Base-by-base conservation (phyloP, 2,329 filamentous ascomycete genomes). In the Ceratocystis albifundus region DNA sequence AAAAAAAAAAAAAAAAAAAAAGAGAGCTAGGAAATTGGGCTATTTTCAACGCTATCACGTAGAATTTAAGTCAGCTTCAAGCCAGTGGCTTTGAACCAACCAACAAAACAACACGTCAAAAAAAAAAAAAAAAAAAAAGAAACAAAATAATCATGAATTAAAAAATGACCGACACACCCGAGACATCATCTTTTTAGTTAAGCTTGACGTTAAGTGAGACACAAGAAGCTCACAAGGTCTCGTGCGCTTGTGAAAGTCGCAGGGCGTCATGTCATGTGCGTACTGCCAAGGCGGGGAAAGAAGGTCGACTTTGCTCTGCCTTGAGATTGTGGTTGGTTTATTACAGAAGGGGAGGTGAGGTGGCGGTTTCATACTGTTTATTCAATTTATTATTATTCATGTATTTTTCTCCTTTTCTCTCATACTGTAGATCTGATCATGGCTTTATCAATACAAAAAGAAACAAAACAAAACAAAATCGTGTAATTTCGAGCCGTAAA, bases 211-310 rank as follows among this genome's bases (percentile, higher is more conserved):
- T 53, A 6, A n/a, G 22, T 32, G 53, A 57, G 53, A 57, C 53
- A 41, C 36, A 41, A 32, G 7, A 12, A 15, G 10, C 36, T 15
- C 12, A 57, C 32, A 57, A 5, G 25, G 53, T 30, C 53, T 57
- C 25, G 28, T 57, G 53, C 22, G 53, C 22, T 3, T 41, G 36
- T 41, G 53, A 30, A 8, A 12, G 53, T 30, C n/a, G 53, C 53
- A 57, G 25, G 53, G 53, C 53, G 53, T 57, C 17, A 32, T 32
- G 53, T n/a, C n/a, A n/a, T n/a, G n/a, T n/a, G n/a, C n/a, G n/a
- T 32, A 17, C 53, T 32, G 53, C 7, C 6, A 17, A 53, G 48
- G 46, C 46, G 20, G 46, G 8, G 46, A 22, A n/a, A 22, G 46
- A 22, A 22, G 20, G 8, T 4, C 17, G n/a, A n/a, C 6, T 17